A percentile compares a stretch with the other conserved stretches of the same genome.
Evolutionary conservation across 2,329 filamentous ascomycete species (phyloP).

Genomic region (Phialocephala sp.): DNA sequence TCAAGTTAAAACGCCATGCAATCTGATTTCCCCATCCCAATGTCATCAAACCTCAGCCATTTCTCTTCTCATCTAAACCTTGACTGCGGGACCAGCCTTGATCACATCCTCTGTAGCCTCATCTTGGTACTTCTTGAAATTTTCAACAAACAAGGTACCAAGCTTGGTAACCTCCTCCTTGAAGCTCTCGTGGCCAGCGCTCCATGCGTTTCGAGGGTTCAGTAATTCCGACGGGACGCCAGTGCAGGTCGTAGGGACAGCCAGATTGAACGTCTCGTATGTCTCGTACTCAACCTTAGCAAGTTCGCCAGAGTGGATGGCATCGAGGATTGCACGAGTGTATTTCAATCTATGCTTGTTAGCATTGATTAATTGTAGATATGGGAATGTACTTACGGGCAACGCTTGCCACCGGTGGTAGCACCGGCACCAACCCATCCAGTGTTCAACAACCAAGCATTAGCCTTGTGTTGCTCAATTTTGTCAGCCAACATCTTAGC

Average conservation of each 20-base stretch:
- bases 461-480: constrained; percentile 93
- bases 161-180: constrained; percentile 88
- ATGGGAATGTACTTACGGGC: constrained; percentile 59
- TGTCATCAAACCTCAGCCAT: background rate
- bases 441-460: constrained; percentile 98
- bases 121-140: constrained; percentile 94
- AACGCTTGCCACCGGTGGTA: constrained; percentile 91
- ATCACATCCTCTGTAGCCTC: constrained; percentile 83
- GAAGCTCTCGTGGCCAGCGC: constrained; percentile 80
- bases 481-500: constrained; percentile 98
- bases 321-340: constrained; percentile 96
- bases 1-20: constrained; percentile 33
- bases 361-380: constrained; percentile 13
- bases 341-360: constrained; percentile 72
- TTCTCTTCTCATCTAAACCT: constrained; percentile 26
- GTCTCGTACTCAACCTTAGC: constrained; percentile 92
- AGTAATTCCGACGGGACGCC: constrained; percentile 90
- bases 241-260: constrained; percentile 90
- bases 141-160: constrained; percentile 87
- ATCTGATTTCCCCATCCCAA: constrained; percentile 23
- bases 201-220: constrained; percentile 95
- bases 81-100: constrained; percentile 61
- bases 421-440: constrained; percentile 95
- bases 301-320: constrained; percentile 96
- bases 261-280: constrained; percentile 96